Base-by-base conservation (phyloP, 2,329 filamentous ascomycete genomes). In the Pestalotiopsis sp. region DNA sequence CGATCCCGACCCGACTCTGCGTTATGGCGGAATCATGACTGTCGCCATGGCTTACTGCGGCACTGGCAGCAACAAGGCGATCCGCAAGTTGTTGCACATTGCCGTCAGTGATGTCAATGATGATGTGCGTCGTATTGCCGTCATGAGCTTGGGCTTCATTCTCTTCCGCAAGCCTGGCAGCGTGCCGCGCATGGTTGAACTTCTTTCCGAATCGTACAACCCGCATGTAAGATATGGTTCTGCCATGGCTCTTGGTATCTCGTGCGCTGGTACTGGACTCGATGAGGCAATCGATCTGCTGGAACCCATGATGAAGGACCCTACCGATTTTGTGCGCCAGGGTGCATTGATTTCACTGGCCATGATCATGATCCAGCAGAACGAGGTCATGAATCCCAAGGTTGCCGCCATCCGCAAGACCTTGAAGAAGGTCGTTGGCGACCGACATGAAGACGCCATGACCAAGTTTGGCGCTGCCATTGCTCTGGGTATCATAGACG, bases 341-440 rank as follows among this genome's bases (percentile, higher is more conserved):
- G 96, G 97, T 78, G 95, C 96, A 56, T 86, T 98, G 71, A 98
- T 99, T 75, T 90, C 96, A 2, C 87, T 98, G 68, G 90, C 96
- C 70, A 99, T 99, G 96, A 97, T 99, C 75, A 91, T 99, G 87
- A 93, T 98, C n/a, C 96, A 99, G 83, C 96, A 98, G 80, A 99
- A 98, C 76, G 96, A 99, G 82, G 92, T 92, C 36, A 97, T 98
- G 93, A 99, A 98, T 82, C 95, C 96, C 75, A 98, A 98, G 85
- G 95, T 98, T 62, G 90, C 91, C 25, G 88, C 91, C 1, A 95
- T 98, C 73, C 92, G 96, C 75, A 98, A 98, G 85, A 95, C 93
- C 3, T 89, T 99, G 70, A 92, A 94, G 84, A 98, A 97, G 86
- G 94, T 98, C 68, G 91, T 98, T 27, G 90, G 92, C 52, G 96